These are phyloP conservation scores for Dothistroma pini DNA, from an alignment of 2,329 filamentous ascomycete genomes.

Conservation along the genomic window DNA sequence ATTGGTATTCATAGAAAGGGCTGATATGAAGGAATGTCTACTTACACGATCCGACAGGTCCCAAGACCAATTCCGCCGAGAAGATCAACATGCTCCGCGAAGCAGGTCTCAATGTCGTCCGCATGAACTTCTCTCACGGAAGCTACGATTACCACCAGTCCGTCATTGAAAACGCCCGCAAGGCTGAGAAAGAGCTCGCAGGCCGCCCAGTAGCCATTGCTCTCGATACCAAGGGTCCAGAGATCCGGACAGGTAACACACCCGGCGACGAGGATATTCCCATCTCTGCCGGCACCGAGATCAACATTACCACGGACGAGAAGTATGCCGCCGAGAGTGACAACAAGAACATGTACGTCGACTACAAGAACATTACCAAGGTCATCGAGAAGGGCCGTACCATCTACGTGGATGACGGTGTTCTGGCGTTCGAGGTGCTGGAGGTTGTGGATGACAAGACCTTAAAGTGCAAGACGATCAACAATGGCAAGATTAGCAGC, in stretches of 20 bases:
- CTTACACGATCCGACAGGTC: constrained; percentile 47
- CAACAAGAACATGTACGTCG: constrained; percentile 95
- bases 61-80: constrained; percentile 97
- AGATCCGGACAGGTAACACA: constrained; percentile 81
- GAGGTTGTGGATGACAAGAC: constrained; percentile 86
- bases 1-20: constrained; percentile 60
- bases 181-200: constrained; percentile 70
- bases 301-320: constrained; percentile 98
- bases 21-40: not conserved
- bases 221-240: constrained; percentile 79
- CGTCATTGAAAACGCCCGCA: constrained; percentile 91
- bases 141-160: constrained; percentile 96
- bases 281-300: constrained; percentile 73
- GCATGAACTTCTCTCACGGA: constrained; percentile 99
- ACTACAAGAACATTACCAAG: constrained; percentile 99
- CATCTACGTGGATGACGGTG: constrained; percentile 98
- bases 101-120: constrained; percentile 93
- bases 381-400: constrained; percentile 86
- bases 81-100: constrained; percentile 88
- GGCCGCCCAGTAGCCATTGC: constrained; percentile 95
- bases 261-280: constrained; percentile 68
- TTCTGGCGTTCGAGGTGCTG: constrained; percentile 92
- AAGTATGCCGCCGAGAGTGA: constrained; percentile 80
- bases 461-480: constrained; percentile 78
- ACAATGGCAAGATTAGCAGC: constrained; percentile 98